Conservation (phyloP, 257 asterid genomes). For the Hygrophila difformis region DNA sequence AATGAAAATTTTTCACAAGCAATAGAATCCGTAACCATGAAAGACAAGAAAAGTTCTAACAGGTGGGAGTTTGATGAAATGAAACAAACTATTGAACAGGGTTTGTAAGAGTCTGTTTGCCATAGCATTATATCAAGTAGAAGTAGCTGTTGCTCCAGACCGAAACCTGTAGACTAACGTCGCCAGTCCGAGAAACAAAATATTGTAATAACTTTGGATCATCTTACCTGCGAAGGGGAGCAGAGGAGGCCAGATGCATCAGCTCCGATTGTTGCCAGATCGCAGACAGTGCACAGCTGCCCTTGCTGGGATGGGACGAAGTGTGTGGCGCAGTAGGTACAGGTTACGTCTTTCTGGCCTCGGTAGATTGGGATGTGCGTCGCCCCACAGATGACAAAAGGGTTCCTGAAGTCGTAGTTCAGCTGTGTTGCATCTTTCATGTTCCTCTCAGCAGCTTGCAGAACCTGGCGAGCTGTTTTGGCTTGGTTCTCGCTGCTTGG, state of each 20-base stretch:
- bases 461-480: slow-evolving; percentile 56
- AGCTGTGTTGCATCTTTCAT: slow-evolving; percentile 56
- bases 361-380: slow-evolving; percentile 77
- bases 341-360: slow-evolving; percentile 71
- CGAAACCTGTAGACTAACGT: no score
- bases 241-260: slow-evolving; percentile 66
- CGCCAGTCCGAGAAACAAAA: no score
- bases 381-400: slow-evolving; percentile 83
- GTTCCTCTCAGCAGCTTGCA: slow-evolving; percentile 68
- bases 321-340: slow-evolving; percentile 72
- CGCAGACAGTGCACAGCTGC: slow-evolving; percentile 64
- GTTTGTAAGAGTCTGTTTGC: no score
- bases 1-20: no score
- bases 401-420: slow-evolving; percentile 82
- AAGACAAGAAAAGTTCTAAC: no score
- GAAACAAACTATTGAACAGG: no score
- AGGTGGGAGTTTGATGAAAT: no score
- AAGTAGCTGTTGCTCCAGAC: no score
- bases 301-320: slow-evolving; percentile 71
- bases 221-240: slow-evolving; percentile 50
- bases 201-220: slow-evolving; percentile 9
- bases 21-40: no score
- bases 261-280: slow-evolving; percentile 47
- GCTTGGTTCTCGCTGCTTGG: slow-evolving; percentile 57
- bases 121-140: no score